Evolutionary conservation across 2,329 filamentous ascomycete species (phyloP), one percentile per base, ranked within the genome.

Genomic region (Arthrocladium fulminans): DNA sequence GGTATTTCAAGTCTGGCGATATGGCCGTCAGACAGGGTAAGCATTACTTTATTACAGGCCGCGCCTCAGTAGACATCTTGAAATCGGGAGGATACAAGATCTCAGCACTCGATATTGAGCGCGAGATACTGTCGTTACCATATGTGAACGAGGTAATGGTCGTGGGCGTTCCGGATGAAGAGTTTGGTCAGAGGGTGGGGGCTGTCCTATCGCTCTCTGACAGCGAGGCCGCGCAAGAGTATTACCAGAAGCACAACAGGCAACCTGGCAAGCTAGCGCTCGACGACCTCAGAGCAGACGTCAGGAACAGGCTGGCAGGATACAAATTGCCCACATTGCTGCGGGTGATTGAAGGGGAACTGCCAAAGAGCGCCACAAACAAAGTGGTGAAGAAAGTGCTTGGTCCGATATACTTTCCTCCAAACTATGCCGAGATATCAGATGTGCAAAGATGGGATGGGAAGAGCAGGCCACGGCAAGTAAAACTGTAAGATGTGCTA

Each of bases 1-100:
- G 66, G 3, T 71, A 65, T 55, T 73, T 63, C 56, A 66, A 63
- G 24, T 70, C 66, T 5, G 67, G 67, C 2, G 68, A 70, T 44
- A 58, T 62, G 30, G 60, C 60, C 3, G 38, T 57, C 6, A 53
- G 54, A 5, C 57, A 61, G 38, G 57, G 54, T 1, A 50, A 53
- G 30, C 20, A 66, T 61, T 74, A 71, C 54, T 74, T 62, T 46
- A 73, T 74, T 45, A 57, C 71, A 15, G 73, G 72, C 12, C 65
- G 71, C 12, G 70, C 68, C 2, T 70, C 66, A 15, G 61, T 72
- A 9, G 71, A 74, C 51, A 73, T 75, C 25, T 71, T 76, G 55
- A 75, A 75, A 51, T 69, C 66, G 6, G 71, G 72, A 3, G 73
- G 72, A 0, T 74, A 74, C 57, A 75, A 74, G 60, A 72, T 74